Conservation (phyloP, 257 asterid species). For the Sherardia arvensis region DNA sequence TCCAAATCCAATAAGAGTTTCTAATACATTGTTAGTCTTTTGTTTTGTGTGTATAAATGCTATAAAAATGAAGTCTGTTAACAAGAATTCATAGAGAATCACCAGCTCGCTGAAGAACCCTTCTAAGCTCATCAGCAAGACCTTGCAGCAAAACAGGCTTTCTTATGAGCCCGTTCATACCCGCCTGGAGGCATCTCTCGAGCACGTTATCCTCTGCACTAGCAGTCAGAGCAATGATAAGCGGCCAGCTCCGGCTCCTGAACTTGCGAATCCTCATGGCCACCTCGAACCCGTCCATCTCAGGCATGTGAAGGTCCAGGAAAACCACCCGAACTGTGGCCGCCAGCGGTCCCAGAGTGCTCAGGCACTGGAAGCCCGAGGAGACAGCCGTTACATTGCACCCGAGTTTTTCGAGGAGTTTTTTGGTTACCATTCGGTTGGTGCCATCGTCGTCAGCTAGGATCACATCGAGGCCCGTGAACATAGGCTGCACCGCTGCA, state of each 20-base stretch:
- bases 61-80: background rate
- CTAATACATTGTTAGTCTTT: background rate
- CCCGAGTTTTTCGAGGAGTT: slow-evolving; percentile 36
- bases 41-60: slow-evolving; percentile 1
- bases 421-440: slow-evolving; percentile 33
- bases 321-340: slow-evolving; percentile 24
- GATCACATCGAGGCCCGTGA: slow-evolving; percentile 28
- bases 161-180: slow-evolving; percentile 37
- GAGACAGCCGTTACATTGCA: slow-evolving; percentile 37
- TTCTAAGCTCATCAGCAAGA: slow-evolving; percentile 30
- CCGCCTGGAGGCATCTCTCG: slow-evolving; percentile 31
- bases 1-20: background rate
- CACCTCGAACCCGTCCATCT: slow-evolving; percentile 43
- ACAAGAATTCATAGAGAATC: slow-evolving; percentile 17
- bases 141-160: slow-evolving; percentile 37
- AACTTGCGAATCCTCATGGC: slow-evolving; percentile 33
- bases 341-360: slow-evolving; percentile 27
- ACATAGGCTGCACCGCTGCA: slow-evolving; percentile 16
- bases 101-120: slow-evolving; percentile 25
- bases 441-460: slow-evolving; percentile 30
- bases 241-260: slow-evolving; percentile 33
- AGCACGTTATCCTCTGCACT: slow-evolving; percentile 30
- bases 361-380: slow-evolving; percentile 33
- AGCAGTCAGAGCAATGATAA: slow-evolving; percentile 35
- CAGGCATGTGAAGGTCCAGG: slow-evolving; percentile 47